A percentile compares a stretch with the other conserved stretches of the same genome.
phyloP scores from a whole-genome alignment of 306 rosid genomes.

The Cucumis sativus region DNA sequence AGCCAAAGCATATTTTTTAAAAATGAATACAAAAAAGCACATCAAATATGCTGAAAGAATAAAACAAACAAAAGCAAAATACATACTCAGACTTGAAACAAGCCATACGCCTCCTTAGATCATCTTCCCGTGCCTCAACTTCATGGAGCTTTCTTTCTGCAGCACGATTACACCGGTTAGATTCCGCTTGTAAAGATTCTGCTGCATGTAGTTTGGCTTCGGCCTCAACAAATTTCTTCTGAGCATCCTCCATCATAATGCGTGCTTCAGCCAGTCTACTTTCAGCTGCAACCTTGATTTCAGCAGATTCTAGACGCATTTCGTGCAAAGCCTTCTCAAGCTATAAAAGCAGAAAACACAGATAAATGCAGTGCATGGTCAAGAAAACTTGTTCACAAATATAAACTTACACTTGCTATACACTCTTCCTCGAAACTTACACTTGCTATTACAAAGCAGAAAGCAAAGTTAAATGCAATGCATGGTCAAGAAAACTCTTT shows the following conservation, averaged over 20 bases:
- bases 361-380: background rate
- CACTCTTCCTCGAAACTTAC: constrained; percentile 66
- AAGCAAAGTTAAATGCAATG: background rate
- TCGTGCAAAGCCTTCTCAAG: constrained; percentile 89
- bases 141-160: constrained; percentile 88
- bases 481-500: background rate
- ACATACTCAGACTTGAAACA: constrained; percentile 81
- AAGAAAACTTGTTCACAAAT: background rate
- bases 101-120: constrained; percentile 52
- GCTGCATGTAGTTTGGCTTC: constrained; percentile 56
- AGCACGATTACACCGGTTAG: constrained; percentile 40
- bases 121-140: constrained; percentile 92
- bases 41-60: background rate
- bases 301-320: constrained; percentile 89
- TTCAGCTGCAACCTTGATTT: constrained; percentile 81
- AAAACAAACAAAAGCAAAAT: background rate
- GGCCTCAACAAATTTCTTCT: constrained; percentile 50
- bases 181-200: constrained; percentile 70
- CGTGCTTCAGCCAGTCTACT: constrained; percentile 62
- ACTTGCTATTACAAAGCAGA: background rate
- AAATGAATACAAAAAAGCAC: background rate
- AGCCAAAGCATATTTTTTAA: background rate
- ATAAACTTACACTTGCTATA: constrained; percentile 69
- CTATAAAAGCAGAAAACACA: constrained; percentile 20
- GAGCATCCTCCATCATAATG: constrained; percentile 51